phyloP scores from a whole-genome alignment of 176 grass and related monocot species.

The Calamus simplicifolius region DNA sequence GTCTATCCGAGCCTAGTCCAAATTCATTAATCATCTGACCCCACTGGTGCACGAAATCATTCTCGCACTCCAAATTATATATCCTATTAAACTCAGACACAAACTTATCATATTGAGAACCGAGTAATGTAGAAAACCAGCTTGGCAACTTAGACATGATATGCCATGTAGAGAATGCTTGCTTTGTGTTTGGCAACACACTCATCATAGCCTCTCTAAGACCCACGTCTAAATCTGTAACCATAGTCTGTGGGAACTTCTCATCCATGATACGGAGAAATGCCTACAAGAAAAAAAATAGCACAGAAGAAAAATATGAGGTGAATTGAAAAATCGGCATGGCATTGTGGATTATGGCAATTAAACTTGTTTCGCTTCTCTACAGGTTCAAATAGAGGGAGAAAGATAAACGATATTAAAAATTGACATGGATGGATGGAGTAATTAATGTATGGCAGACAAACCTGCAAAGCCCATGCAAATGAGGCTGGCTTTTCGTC shows the following conservation, averaged over 20 bases:
- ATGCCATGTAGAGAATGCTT: slow-evolving; percentile 36
- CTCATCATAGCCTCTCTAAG: slow-evolving; percentile 39
- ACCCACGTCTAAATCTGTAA: slow-evolving; percentile 35
- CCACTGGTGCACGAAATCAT: slow-evolving; percentile 45
- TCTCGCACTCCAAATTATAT: slow-evolving; percentile 20
- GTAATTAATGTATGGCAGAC: neutral
- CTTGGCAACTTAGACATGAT: slow-evolving; percentile 37
- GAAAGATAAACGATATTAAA: neutral
- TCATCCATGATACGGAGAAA: slow-evolving; percentile 44
- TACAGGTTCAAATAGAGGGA: neutral
- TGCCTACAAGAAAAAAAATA: slow-evolving; percentile 17
- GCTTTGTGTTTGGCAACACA: slow-evolving; percentile 37
- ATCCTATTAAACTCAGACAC: slow-evolving; percentile 29
- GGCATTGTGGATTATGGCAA: too few relatives aligned
- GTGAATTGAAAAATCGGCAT: neutral
- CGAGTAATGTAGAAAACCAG: slow-evolving; percentile 33
- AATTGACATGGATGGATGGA: too few relatives aligned
- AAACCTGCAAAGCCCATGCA: slow-evolving; percentile 47
- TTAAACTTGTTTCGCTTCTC: too few relatives aligned
- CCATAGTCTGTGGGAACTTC: slow-evolving; percentile 37
- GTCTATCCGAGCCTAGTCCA: slow-evolving; percentile 30
- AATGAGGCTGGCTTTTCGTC: slow-evolving; percentile 33
- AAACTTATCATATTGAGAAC: slow-evolving; percentile 32
- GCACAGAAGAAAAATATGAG: slow-evolving; percentile 5
- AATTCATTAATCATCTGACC: slow-evolving; percentile 35